Evolutionary conservation across 305 asterid genomes (phyloP).

Genomic region (Andrographis paniculata): DNA sequence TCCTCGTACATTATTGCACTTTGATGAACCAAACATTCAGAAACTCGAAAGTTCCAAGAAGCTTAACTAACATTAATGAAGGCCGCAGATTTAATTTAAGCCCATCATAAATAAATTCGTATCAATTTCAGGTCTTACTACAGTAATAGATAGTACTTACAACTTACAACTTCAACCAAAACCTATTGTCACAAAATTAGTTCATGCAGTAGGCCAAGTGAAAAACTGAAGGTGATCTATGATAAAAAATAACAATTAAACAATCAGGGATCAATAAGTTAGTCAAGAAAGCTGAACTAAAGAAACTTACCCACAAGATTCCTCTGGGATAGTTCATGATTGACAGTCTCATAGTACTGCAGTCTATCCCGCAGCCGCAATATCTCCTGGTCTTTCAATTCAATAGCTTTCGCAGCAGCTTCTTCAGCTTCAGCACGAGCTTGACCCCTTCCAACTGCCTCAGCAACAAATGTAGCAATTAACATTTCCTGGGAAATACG

Average conservation of each 20-base stretch:
- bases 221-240: neutral
- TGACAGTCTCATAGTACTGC: slow-evolving; percentile 78
- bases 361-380: slow-evolving; percentile 56
- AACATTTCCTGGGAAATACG: slow-evolving; percentile 46
- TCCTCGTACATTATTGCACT: too few species aligned
- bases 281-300: slow-evolving; percentile 3
- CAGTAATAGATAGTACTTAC: slow-evolving; percentile 1
- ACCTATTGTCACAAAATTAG: neutral
- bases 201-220: slow-evolving; percentile 2
- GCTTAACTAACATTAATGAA: neutral
- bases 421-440: slow-evolving; percentile 74
- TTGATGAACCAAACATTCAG: neutral
- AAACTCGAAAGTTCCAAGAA: slow-evolving; percentile 1
- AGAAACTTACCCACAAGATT: slow-evolving; percentile 71
- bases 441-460: slow-evolving; percentile 58
- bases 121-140: too few species aligned
- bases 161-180: slow-evolving; percentile 11
- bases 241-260: neutral
- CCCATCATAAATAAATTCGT: neutral
- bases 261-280: slow-evolving; percentile 9
- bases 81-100: too few species aligned
- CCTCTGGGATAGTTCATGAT: slow-evolving; percentile 87
- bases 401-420: slow-evolving; percentile 41
- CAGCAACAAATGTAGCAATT: slow-evolving; percentile 54
- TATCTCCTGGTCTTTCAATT: slow-evolving; percentile 73